A percentile compares a stretch with the other conserved stretches of the same genome.
These are phyloP conservation scores for Orbilia quercus DNA, from an alignment of 2,329 filamentous ascomycete species.

Conservation along the genomic window DNA sequence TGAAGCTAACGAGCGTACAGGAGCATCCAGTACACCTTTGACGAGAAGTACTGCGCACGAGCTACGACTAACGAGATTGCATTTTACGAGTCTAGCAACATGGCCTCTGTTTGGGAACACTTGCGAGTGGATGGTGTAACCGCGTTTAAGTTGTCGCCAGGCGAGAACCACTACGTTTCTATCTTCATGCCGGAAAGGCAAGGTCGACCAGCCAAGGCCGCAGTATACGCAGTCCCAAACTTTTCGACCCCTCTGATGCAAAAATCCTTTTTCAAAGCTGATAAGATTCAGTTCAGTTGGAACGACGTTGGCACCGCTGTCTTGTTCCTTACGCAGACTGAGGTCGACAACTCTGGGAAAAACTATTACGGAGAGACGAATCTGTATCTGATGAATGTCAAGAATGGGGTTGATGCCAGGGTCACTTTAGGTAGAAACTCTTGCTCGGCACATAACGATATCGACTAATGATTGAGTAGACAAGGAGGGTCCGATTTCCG, in stretches of 20 bases:
- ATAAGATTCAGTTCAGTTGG: conserved; percentile 99
- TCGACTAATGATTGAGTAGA: conserved; percentile 66
- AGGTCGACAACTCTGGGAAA: conserved; percentile 98
- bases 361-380: conserved; percentile 99
- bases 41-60: conserved; percentile 93
- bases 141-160: conserved; percentile 89
- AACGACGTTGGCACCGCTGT: conserved; percentile 90
- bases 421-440: conserved; percentile 74
- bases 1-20: conserved; percentile 25
- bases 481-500: conserved; percentile 97
- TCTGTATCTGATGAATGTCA: conserved; percentile 91
- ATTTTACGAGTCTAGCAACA: conserved; percentile 89
- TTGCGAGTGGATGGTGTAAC: conserved; percentile 88
- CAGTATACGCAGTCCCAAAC: conserved; percentile 91
- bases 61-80: conserved; percentile 97
- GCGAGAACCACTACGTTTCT: conserved; percentile 89
- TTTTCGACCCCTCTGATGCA: conserved; percentile 87
- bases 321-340: conserved; percentile 94
- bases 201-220: conserved; percentile 93
- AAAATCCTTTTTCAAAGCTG: conserved; percentile 99
- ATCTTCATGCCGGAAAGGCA: conserved; percentile 96
- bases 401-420: conserved; percentile 89
- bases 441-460: conserved; percentile 22
- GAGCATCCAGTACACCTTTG: conserved; percentile 93
- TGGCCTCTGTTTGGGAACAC: conserved; percentile 93